Evolutionary conservation across 768 basidiomycete species (phyloP).

Genomic region (Harrya chromipes): DNA sequence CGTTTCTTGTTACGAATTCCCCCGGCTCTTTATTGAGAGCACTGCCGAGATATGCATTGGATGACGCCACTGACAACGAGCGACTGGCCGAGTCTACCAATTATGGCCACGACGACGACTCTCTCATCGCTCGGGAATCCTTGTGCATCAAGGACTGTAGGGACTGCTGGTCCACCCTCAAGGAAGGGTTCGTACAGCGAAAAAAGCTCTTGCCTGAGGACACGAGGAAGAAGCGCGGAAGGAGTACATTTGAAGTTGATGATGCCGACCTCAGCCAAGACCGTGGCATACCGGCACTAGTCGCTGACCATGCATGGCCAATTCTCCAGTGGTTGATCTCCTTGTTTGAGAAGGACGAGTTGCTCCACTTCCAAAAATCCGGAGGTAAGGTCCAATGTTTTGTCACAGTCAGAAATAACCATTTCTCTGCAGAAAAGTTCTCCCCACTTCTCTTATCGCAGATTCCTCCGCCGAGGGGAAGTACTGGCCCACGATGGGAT

Average conservation of each 20-base stretch:
- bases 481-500: constrained; percentile 53
- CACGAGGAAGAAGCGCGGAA: constrained; percentile 33
- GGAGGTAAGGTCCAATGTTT: constrained; percentile 19
- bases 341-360: constrained; percentile 69
- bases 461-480: constrained; percentile 52
- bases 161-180: constrained; percentile 61
- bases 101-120: constrained; percentile 46
- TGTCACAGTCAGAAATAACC: constrained; percentile 8
- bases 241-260: constrained; percentile 24
- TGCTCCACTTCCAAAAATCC: constrained; percentile 28
- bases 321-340: constrained; percentile 65
- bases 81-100: constrained; percentile 1
- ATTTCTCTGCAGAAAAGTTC: constrained; percentile 33
- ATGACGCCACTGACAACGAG: constrained; percentile 5
- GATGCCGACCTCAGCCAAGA: constrained; percentile 23
- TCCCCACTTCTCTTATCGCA: constrained; percentile 57
- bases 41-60: constrained; percentile 47
- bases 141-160: constrained; percentile 50
- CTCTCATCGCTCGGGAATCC: constrained; percentile 54
- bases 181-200: constrained; percentile 48
- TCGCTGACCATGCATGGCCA: constrained; percentile 67
- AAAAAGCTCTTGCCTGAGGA: constrained; percentile 21
- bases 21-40: constrained; percentile 52
- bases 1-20: constrained; percentile 54
- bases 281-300: constrained; percentile 27